Evolutionary conservation across 495 filamentous ascomycete species (phyloP).

Genomic region (Penicillium arizonense): DNA sequence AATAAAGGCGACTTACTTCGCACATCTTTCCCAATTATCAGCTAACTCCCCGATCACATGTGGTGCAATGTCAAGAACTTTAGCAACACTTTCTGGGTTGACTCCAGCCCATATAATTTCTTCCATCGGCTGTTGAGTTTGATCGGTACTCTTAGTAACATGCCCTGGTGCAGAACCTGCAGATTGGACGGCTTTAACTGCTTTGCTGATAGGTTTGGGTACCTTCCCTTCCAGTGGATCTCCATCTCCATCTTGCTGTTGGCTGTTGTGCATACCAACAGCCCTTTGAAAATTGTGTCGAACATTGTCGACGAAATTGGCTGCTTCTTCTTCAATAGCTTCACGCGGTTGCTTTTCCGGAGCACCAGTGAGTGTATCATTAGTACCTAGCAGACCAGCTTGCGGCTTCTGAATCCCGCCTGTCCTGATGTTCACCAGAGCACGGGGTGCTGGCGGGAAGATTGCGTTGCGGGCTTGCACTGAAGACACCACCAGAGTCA

Average conservation of each 20-base stretch:
- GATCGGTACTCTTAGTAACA: slow-evolving; percentile 24
- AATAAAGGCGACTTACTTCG: slow-evolving; percentile 45
- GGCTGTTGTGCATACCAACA: slow-evolving; percentile 63
- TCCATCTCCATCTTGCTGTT: slow-evolving; percentile 38
- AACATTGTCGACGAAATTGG: slow-evolving; percentile 70
- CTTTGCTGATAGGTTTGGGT: slow-evolving; percentile 61
- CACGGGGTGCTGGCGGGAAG: slow-evolving; percentile 71
- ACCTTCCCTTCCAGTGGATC: slow-evolving; percentile 41
- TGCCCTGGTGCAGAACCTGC: slow-evolving; percentile 48
- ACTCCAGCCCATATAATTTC: slow-evolving; percentile 72
- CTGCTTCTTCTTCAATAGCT: slow-evolving; percentile 74
- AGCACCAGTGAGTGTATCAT: slow-evolving; percentile 71
- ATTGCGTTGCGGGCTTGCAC: slow-evolving; percentile 56
- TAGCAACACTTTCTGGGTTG: slow-evolving; percentile 56
- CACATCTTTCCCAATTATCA: slow-evolving; percentile 72
- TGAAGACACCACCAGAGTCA: slow-evolving; percentile 62
- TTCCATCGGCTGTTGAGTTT: slow-evolving; percentile 69
- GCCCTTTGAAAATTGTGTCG: slow-evolving; percentile 4
- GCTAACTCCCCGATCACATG: slow-evolving; percentile 61
- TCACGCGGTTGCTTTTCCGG: slow-evolving; percentile 77
- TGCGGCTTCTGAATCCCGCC: slow-evolving; percentile 72
- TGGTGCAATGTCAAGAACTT: slow-evolving; percentile 19
- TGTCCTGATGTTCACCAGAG: slow-evolving; percentile 60
- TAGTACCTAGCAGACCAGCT: slow-evolving; percentile 67
- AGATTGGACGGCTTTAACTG: slow-evolving; percentile 48